phyloP scores from a whole-genome alignment of 345 rosid genomes.

The Gossypium stocksii region DNA sequence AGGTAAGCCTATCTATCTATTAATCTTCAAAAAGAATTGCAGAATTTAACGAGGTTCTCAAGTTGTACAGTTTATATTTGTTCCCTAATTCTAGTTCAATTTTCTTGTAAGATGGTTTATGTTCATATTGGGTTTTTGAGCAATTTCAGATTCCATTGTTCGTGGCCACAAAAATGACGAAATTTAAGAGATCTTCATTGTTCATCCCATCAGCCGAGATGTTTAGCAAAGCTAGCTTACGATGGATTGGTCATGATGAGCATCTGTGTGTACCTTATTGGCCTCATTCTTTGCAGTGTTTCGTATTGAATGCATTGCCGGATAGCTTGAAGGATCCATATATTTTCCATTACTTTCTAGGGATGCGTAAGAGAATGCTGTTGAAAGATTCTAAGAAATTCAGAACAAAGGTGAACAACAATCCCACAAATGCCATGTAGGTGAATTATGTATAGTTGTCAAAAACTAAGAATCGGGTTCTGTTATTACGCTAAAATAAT shows the following conservation, averaged over 20 bases:
- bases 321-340: conserved; percentile 14
- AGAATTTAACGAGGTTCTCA: not conserved
- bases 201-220: conserved; percentile 31
- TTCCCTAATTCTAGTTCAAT: not conserved
- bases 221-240: conserved; percentile 35
- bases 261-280: conserved; percentile 31
- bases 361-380: conserved; percentile 15
- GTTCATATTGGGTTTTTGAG: not conserved
- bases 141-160: conserved; percentile 33
- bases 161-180: conserved; percentile 41
- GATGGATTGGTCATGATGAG: conserved; percentile 45
- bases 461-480: not conserved
- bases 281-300: conserved; percentile 38
- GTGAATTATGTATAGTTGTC: not conserved
- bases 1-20: conserved; percentile 24
- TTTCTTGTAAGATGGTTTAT: not conserved
- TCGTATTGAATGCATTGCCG: conserved; percentile 16
- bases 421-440: not conserved
- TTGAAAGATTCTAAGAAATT: not conserved
- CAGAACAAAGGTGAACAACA: not conserved
- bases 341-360: conserved; percentile 3
- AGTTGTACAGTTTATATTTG: not conserved
- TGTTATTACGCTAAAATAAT: not conserved
- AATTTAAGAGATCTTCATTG: conserved; percentile 17
- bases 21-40: not conserved